Conservation (phyloP, 352 stramenopile genomes). For the Pythium insidiosum region DNA sequence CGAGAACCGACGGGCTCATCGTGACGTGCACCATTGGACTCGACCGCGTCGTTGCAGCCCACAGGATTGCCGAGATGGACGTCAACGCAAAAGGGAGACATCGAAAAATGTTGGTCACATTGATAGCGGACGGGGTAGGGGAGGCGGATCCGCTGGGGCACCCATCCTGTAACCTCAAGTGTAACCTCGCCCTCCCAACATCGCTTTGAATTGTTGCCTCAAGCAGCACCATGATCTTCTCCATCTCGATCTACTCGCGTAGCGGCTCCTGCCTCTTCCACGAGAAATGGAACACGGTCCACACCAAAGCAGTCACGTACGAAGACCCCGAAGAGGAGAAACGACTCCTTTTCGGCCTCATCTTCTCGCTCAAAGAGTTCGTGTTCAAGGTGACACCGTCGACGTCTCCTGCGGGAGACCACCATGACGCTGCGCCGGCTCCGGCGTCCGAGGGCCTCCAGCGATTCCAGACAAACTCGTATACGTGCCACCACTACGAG, state of each 20-base stretch:
- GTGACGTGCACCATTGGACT: too few species aligned
- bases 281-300: conserved; percentile 75
- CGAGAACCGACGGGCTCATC: too few species aligned
- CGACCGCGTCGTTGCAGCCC: too few species aligned
- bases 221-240: conserved; percentile 95
- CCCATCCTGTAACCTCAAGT: too few species aligned
- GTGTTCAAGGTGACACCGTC: conserved; percentile 72
- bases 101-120: too few species aligned
- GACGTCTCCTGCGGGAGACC: conserved; percentile 12
- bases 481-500: conserved; percentile 90
- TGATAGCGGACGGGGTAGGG: too few species aligned
- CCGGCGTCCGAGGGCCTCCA: conserved; percentile 49
- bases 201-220: too few species aligned
- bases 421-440: conserved; percentile 5
- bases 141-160: too few species aligned
- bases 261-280: conserved; percentile 86
- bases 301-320: conserved; percentile 61
- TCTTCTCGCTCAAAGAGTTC: conserved; percentile 91
- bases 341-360: conserved; percentile 87
- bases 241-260: conserved; percentile 90
- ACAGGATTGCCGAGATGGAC: too few species aligned
- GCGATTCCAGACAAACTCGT: conserved; percentile 82
- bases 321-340: conserved; percentile 85
- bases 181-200: too few species aligned
- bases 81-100: too few species aligned